A percentile compares a stretch with the other conserved stretches of the same genome.
These are phyloP conservation scores for Monotropa hypopitys DNA, from an alignment of 179 eudicot species.

Conservation along the genomic window DNA sequence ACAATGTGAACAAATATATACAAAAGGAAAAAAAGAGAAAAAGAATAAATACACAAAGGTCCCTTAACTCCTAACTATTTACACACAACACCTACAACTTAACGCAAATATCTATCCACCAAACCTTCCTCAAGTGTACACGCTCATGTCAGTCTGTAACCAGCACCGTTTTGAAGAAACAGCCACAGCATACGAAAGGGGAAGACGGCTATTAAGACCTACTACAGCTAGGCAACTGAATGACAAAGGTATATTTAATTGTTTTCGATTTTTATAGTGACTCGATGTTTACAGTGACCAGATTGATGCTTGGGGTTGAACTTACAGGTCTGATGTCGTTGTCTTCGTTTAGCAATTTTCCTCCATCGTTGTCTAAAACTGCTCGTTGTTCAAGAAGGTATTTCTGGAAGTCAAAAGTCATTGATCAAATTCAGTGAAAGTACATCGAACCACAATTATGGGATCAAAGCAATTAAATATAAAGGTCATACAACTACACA, in stretches of 20 bases:
- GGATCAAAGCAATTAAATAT: neutral
- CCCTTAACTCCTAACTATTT: too few relatives aligned
- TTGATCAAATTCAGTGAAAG: neutral
- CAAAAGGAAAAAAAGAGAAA: too few relatives aligned
- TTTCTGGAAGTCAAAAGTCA: constrained; percentile 33
- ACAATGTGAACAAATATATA: too few relatives aligned
- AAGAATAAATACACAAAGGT: too few relatives aligned
- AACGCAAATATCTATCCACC: too few relatives aligned
- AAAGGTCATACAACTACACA: neutral
- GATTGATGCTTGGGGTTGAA: neutral
- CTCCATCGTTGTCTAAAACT: constrained; percentile 61
- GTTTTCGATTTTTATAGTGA: neutral
- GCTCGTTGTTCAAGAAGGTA: constrained; percentile 91
- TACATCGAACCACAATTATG: neutral
- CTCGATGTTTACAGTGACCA: neutral
- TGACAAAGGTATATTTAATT: neutral
- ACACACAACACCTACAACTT: too few relatives aligned
- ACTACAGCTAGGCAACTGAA: neutral
- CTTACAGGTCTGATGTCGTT: constrained; percentile 84
- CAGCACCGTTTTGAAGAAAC: neutral
- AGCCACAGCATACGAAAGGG: neutral
- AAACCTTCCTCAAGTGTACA: neutral
- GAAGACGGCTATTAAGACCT: neutral
- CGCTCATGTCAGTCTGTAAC: neutral
- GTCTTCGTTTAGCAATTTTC: constrained; percentile 85